These are phyloP conservation scores for Gonapodya prolifera DNA, from an alignment of 192 early-diverging fungal species.

Conservation along the genomic window DNA sequence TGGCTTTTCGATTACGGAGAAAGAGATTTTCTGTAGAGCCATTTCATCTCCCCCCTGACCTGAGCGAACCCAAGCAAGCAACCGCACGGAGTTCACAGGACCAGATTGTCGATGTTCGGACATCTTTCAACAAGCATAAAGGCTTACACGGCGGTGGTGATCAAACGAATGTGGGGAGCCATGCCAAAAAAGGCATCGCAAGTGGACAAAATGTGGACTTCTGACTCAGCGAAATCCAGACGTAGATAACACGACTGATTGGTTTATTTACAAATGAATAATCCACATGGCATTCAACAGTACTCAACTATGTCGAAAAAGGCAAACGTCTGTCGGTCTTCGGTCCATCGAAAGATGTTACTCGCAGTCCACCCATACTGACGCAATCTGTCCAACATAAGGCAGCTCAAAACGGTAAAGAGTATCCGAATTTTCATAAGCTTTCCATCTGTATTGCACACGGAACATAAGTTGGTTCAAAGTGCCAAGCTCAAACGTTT, in stretches of 20 bases:
- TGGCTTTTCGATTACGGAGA: constrained; percentile 78
- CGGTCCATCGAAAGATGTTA: neutral
- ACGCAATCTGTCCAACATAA: neutral
- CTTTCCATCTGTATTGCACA: neutral
- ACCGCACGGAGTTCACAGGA: neutral
- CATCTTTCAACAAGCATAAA: neutral
- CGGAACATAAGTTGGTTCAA: neutral
- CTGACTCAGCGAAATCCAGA: neutral
- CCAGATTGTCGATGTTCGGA: neutral
- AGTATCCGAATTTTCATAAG: neutral
- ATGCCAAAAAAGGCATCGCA: neutral
- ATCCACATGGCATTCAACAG: no score
- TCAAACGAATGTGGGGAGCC: neutral
- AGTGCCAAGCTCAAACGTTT: neutral
- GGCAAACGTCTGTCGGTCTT: neutral
- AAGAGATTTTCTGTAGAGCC: constrained; percentile 88
- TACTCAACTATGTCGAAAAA: no score
- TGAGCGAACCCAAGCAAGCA: constrained; percentile 46
- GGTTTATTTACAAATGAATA: no score
- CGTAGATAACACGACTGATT: no score
- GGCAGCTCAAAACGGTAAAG: neutral
- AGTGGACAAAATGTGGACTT: neutral
- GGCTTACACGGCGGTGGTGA: neutral
- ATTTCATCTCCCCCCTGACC: constrained; percentile 89
- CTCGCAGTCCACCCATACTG: neutral